Conservation (phyloP, 2,329 filamentous ascomycete genomes). For the Colletotrichum theobromicola region DNA sequence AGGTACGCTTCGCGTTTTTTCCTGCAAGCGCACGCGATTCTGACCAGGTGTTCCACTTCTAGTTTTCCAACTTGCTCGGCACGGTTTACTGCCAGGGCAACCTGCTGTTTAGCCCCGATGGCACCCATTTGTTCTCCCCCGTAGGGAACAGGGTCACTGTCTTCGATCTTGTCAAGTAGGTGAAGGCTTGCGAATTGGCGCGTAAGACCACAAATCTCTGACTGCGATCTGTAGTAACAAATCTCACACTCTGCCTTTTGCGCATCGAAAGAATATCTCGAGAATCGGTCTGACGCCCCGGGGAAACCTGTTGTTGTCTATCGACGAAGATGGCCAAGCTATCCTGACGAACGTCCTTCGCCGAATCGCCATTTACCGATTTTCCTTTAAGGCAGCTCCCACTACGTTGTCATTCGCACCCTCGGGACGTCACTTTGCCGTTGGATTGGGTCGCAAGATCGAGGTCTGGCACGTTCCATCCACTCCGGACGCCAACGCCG, state of each 20-base stretch:
- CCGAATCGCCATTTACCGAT: conserved; percentile 88
- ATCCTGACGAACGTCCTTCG: conserved; percentile 91
- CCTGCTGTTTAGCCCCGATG: conserved; percentile 94
- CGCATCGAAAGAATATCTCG: conserved; percentile 92
- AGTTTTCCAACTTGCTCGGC: conserved; percentile 98
- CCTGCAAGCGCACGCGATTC: neutral
- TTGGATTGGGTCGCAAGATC: conserved; percentile 83
- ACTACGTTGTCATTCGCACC: conserved; percentile 90
- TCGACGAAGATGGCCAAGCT: conserved; percentile 93
- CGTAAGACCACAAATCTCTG: neutral
- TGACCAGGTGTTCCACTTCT: conserved; percentile 1
- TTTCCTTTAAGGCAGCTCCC: conserved; percentile 87
- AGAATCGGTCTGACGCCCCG: conserved; percentile 86
- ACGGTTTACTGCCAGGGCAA: conserved; percentile 99
- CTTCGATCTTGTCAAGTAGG: conserved; percentile 94
- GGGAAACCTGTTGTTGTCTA: conserved; percentile 89
- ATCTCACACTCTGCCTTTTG: conserved; percentile 85
- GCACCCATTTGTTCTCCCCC: conserved; percentile 92
- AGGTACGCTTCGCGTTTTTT: conserved; percentile 59
- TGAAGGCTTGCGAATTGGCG: neutral
- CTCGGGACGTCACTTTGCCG: conserved; percentile 88
- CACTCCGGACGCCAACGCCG: conserved; percentile 78
- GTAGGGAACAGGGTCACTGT: conserved; percentile 96
- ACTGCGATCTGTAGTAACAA: conserved; percentile 67
- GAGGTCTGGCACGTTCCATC: conserved; percentile 97